These are phyloP conservation scores for Trichomonascaceae sp. DNA, from an alignment of 1,139 yeast species.

Conservation along the genomic window DNA sequence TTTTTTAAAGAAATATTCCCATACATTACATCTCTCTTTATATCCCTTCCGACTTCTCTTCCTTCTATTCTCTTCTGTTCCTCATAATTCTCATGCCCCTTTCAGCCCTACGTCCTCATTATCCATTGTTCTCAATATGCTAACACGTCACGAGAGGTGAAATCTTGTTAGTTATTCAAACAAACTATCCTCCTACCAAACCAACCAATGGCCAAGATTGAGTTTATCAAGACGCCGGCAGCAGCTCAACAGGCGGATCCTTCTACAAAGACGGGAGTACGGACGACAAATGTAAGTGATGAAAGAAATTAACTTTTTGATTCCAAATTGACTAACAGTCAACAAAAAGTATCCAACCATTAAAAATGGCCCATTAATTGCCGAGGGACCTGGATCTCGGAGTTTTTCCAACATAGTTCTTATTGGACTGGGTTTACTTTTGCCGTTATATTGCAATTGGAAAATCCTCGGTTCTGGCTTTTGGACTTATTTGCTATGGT, in stretches of 20 bases:
- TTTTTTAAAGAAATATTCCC: too few relatives aligned
- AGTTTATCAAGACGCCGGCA: conserved; percentile 55
- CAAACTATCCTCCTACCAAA: not conserved
- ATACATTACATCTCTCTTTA: too few relatives aligned
- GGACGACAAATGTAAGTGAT: conserved; percentile 45
- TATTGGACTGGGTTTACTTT: conserved; percentile 44
- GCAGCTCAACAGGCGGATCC: conserved; percentile 45
- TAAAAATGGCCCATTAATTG: conserved; percentile 81
- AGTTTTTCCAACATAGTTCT: conserved; percentile 65
- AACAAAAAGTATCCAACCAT: conserved; percentile 63
- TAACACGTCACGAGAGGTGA: not conserved
- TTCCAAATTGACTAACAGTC: not conserved
- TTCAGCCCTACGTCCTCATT: too few relatives aligned
- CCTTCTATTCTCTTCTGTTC: too few relatives aligned
- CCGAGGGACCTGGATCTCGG: conserved; percentile 85
- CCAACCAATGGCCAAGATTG: conserved; percentile 19
- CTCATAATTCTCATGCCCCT: too few relatives aligned
- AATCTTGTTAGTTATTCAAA: not conserved
- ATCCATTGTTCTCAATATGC: not conserved
- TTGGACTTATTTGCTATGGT: conserved; percentile 49
- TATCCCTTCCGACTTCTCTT: too few relatives aligned
- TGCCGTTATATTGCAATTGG: conserved; percentile 61
- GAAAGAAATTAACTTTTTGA: too few relatives aligned
- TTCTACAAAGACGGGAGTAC: conserved; percentile 48
- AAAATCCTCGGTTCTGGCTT: conserved; percentile 65